Evolutionary conservation across 2,329 filamentous ascomycete species (phyloP), one percentile per base, ranked within the genome.

Genomic region (Sordariomycetes sp.): DNA sequence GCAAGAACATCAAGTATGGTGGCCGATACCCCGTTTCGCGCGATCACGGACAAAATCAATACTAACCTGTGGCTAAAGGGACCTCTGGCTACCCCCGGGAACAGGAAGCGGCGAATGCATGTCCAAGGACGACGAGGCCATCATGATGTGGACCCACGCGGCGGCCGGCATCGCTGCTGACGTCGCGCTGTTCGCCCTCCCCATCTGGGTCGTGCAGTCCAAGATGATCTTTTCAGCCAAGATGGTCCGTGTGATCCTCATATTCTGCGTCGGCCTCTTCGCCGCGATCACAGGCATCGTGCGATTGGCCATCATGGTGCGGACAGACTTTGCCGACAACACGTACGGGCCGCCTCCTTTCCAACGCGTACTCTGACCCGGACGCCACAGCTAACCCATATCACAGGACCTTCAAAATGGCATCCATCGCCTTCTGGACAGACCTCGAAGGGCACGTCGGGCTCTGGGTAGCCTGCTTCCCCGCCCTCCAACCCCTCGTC

Each of bases 401-500:
- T n/a, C 18, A 1, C 25, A 73, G 71, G 32, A 75, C 72, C 2
- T 71, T 68, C 60, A 67, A 69, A 20, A 72, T 75, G 64, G 62
- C 67, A 16, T 68, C 62, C 6, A 65, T 69, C n/a, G 67, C 65
- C 34, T 62, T 69, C 10, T 76, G 71, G 72, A 74, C 72, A 8
- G 69, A 73, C 55, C 63, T 74, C 5, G 73, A 76, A 61, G 66
- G 69, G 51, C 73, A 76, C 59, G 64, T 72, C 51, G 74, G 72
- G n/a, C 64, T 76, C 34, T 76, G 73, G 72, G 71, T 71, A 53
- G 66, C 67, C 14, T 76, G 72, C 60, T 71, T 75, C 46, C 72
- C 72, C 3, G 67, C 72, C 2, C 61, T 75, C 12, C 72, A 75
- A 46, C 71, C 72, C 2, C 59, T 75, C 18, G 59, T 73, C 7